Conservation (phyloP, 345 rosid species). For the Nasturtium officinale region DNA sequence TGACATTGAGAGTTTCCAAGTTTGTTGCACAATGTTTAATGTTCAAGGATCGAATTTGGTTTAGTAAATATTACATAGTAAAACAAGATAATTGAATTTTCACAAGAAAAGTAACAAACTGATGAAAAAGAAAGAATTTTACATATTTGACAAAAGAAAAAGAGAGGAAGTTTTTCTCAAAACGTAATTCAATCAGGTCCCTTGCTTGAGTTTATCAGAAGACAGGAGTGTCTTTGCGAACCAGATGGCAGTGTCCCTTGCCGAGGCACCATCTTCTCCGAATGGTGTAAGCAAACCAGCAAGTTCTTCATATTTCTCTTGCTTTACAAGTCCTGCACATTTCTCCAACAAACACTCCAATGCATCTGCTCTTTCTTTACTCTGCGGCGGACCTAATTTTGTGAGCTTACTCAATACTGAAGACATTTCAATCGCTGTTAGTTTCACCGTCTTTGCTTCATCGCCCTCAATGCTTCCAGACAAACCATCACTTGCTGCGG, state of each 20-base stretch:
- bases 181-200: conserved; percentile 42
- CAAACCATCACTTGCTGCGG: conserved; percentile 37
- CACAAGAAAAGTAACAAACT: conserved; percentile 19
- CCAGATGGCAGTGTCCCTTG: conserved; percentile 98
- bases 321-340: conserved; percentile 86
- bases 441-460: conserved; percentile 39
- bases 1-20: background rate
- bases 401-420: conserved; percentile 57
- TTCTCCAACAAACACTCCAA: conserved; percentile 89
- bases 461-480: conserved; percentile 49
- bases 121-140: conserved; percentile 13
- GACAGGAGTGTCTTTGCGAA: conserved; percentile 88
- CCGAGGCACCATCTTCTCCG: conserved; percentile 87
- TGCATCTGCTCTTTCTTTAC: conserved; percentile 86
- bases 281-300: conserved; percentile 88
- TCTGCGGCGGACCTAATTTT: conserved; percentile 54
- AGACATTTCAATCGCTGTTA: conserved; percentile 54
- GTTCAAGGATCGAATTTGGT: conserved; percentile 5
- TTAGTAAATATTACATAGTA: conserved; percentile 16
- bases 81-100: conserved; percentile 7
- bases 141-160: conserved; percentile 24
- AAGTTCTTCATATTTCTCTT: conserved; percentile 83
- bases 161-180: background rate
- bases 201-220: conserved; percentile 66
- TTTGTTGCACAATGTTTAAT: background rate